These are phyloP conservation scores for Globisporangium nagaii DNA, from an alignment of 352 stramenopile genomes.

Conservation along the genomic window DNA sequence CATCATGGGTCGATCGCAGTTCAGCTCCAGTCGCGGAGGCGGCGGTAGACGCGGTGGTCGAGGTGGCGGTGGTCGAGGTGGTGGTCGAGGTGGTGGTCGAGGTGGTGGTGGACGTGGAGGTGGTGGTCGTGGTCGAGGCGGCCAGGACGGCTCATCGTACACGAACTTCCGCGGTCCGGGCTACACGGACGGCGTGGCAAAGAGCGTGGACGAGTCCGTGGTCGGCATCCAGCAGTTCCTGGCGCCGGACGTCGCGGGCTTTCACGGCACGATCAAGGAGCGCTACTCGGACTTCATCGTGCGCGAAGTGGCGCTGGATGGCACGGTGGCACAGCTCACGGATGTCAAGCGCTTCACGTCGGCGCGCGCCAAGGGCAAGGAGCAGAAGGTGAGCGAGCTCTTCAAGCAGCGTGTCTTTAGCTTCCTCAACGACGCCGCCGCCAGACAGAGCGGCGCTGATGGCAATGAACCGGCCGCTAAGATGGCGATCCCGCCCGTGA, in stretches of 20 bases:
- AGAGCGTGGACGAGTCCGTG: slow-evolving; percentile 65
- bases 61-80: slow-evolving; percentile 11
- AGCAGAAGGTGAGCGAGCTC: slow-evolving; percentile 66
- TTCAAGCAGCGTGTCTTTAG: slow-evolving; percentile 73
- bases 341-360: slow-evolving; percentile 48
- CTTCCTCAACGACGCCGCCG: slow-evolving; percentile 41
- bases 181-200: slow-evolving; percentile 73
- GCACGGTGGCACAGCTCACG: slow-evolving; percentile 54
- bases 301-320: slow-evolving; percentile 65
- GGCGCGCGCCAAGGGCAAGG: slow-evolving; percentile 23
- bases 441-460: slow-evolving; percentile 2
- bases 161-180: slow-evolving; percentile 45
- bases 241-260: slow-evolving; percentile 52
- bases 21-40: slow-evolving; percentile 16
- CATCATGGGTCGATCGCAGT: slow-evolving; percentile 10
- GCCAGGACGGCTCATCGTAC: slow-evolving; percentile 7
- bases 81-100: slow-evolving; percentile 11
- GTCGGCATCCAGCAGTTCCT: slow-evolving; percentile 77
- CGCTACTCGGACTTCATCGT: slow-evolving; percentile 92
- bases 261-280: slow-evolving; percentile 86
- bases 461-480: slow-evolving; percentile 5
- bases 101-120: slow-evolving; percentile 11
- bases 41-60: slow-evolving; percentile 23
- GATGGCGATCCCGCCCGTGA: slow-evolving; percentile 26
- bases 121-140: slow-evolving; percentile 12